phyloP scores from a whole-genome alignment of 2,329 filamentous ascomycete genomes.

The Aspergillus proliferans region DNA sequence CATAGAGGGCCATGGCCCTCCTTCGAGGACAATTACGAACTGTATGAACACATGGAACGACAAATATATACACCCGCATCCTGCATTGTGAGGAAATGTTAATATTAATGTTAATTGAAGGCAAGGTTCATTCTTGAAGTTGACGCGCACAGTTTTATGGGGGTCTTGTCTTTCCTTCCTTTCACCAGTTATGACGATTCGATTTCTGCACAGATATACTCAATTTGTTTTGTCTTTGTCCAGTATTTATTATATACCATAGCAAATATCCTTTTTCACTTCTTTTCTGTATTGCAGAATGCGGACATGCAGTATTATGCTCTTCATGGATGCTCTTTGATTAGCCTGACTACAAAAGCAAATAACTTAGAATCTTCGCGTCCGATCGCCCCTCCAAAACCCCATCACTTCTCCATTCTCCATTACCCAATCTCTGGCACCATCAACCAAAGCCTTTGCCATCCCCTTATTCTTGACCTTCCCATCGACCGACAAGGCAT shows the following conservation, averaged over 20 bases:
- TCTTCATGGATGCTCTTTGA: background rate
- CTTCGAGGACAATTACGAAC: constrained; percentile 20
- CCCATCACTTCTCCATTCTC: constrained; percentile 60
- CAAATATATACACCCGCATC: constrained; percentile 13
- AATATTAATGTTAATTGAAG: constrained; percentile 32
- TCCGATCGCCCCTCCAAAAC: constrained; percentile 54
- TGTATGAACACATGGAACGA: constrained; percentile 24
- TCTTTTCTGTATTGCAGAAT: background rate
- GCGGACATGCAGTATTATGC: background rate
- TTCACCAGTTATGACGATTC: constrained; percentile 4
- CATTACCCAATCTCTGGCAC: constrained; percentile 53
- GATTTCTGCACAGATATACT: background rate
- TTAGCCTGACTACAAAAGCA: background rate
- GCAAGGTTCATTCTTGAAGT: constrained; percentile 7
- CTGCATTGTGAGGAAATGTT: constrained; percentile 16
- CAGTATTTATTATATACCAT: constrained; percentile 10
- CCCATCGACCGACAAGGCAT: constrained; percentile 21
- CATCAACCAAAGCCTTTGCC: constrained; percentile 58
- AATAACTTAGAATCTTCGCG: constrained; percentile 38
- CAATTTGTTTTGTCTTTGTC: constrained; percentile 2
- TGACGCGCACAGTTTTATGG: constrained; percentile 1
- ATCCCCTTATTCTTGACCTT: constrained; percentile 51
- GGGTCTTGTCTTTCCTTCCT: constrained; percentile 6
- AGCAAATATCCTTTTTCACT: constrained; percentile 1
- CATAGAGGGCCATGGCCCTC: no score